phyloP scores from a whole-genome alignment of 129 eudicot genomes.

The Dittrichia graveolens region DNA sequence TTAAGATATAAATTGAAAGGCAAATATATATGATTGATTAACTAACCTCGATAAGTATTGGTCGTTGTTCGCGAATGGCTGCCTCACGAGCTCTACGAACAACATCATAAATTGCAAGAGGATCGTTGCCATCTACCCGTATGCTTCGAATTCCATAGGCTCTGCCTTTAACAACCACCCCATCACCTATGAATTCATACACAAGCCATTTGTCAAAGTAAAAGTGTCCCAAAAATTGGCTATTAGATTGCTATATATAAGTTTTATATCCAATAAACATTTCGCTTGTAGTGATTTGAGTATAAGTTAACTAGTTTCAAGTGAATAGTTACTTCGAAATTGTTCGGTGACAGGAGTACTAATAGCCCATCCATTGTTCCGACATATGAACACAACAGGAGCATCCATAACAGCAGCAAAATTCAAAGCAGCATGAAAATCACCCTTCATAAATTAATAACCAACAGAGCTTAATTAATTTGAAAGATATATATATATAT shows the following conservation, averaged over 20 bases:
- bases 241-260: too few species aligned
- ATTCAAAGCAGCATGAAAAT: slow-evolving; percentile 81
- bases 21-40: not conserved
- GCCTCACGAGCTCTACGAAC: slow-evolving; percentile 63
- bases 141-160: slow-evolving; percentile 75
- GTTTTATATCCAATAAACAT: too few species aligned
- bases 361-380: slow-evolving; percentile 93
- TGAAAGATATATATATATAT: not conserved
- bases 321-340: slow-evolving; percentile 57
- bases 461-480: not conserved
- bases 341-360: slow-evolving; percentile 80
- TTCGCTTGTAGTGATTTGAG: not conserved
- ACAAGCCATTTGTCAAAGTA: not conserved
- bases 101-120: slow-evolving; percentile 64
- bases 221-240: too few species aligned
- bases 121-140: slow-evolving; percentile 83
- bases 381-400: slow-evolving; percentile 73
- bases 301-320: not conserved
- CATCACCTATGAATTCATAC: slow-evolving; percentile 69
- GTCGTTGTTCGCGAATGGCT: slow-evolving; percentile 58
- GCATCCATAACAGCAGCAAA: slow-evolving; percentile 89
- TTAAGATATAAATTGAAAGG: not conserved
- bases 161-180: slow-evolving; percentile 72
- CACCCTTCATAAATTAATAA: slow-evolving; percentile 53
- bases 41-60: slow-evolving; percentile 72